Conservation (phyloP, 495 filamentous ascomycete genomes). For the Neurospora discreta region DNA sequence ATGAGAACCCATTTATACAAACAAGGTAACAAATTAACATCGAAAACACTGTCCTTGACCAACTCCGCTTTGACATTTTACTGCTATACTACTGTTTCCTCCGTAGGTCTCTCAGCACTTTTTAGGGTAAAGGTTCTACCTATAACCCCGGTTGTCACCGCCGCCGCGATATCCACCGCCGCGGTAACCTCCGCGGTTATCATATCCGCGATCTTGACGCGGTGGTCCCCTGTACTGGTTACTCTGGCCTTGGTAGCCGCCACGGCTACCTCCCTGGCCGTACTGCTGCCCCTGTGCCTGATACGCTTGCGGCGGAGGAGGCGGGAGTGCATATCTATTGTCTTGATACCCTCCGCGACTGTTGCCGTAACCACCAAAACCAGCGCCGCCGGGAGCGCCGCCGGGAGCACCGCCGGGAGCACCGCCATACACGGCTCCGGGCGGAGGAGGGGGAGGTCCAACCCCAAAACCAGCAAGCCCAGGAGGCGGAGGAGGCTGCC, state of each 20-base stretch:
- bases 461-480: conserved; percentile 32
- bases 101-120: not conserved
- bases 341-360: not conserved
- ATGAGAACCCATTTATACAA: not conserved
- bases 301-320: conserved; percentile 3
- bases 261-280: conserved; percentile 10
- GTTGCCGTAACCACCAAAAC: conserved; percentile 1
- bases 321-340: conserved; percentile 1
- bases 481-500: conserved; percentile 32
- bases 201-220: conserved; percentile 3
- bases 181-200: conserved; percentile 1
- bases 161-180: conserved; percentile 4
- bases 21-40: not conserved
- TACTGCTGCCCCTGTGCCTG: conserved; percentile 1
- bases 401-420: not conserved
- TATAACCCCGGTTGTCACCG: not conserved
- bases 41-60: not conserved
- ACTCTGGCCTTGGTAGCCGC: conserved; percentile 10
- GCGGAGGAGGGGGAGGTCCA: conserved; percentile 38
- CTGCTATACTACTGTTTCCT: not conserved
- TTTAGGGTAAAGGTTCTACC: not conserved
- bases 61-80: not conserved
- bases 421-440: conserved; percentile 11
- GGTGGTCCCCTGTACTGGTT: conserved; percentile 2
- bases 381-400: not conserved